Evolutionary conservation across 2,329 filamentous ascomycete species (phyloP).

Genomic region (Aspergillus sp.): DNA sequence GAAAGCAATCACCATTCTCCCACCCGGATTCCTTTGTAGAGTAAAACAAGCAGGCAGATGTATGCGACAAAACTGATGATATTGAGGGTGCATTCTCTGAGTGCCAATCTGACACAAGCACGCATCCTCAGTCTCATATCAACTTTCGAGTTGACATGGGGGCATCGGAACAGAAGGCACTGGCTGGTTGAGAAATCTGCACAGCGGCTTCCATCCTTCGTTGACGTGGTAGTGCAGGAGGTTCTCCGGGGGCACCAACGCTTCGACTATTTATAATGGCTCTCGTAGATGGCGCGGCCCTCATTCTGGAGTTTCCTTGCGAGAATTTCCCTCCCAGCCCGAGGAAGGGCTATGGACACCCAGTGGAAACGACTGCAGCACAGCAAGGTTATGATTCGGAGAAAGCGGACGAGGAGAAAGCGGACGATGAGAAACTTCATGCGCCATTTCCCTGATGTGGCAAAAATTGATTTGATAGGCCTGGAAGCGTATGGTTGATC

Average conservation of each 20-base stretch:
- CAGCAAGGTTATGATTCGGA: background rate
- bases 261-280: slow-evolving; percentile 48
- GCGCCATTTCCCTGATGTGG: background rate
- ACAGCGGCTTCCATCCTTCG: slow-evolving; percentile 47
- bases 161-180: slow-evolving; percentile 1
- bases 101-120: background rate
- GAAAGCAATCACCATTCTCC: too few species aligned
- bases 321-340: background rate
- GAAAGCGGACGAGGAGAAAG: background rate
- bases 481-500: slow-evolving; percentile 23
- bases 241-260: slow-evolving; percentile 36
- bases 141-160: background rate
- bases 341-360: background rate
- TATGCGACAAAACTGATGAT: background rate
- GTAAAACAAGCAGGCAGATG: background rate
- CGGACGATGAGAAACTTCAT: background rate
- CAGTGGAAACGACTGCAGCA: background rate
- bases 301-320: background rate
- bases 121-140: background rate
- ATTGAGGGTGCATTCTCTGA: background rate
- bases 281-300: slow-evolving; percentile 20
- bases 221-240: slow-evolving; percentile 46
- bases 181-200: slow-evolving; percentile 41
- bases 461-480: background rate
- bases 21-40: background rate